These are phyloP conservation scores for Glycine latifolia DNA, from an alignment of 306 rosid genomes.

Conservation along the genomic window DNA sequence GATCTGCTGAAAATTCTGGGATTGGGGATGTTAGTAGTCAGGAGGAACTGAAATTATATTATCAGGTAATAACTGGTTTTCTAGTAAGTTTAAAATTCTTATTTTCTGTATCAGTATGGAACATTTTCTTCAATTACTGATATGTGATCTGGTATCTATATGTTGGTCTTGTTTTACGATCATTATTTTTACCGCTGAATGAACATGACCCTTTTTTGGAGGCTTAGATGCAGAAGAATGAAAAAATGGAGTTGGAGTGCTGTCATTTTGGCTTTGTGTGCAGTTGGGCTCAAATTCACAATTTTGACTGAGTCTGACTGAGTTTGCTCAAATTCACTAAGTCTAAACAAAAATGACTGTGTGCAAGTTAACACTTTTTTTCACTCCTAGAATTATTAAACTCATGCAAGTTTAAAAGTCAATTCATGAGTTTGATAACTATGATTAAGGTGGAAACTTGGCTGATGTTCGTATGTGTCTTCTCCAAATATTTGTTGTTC, in stretches of 20 bases:
- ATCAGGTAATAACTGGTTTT: constrained; percentile 62
- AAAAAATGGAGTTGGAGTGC: too few relatives aligned
- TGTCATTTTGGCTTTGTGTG: background rate
- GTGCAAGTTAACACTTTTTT: background rate
- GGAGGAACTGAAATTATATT: constrained; percentile 63
- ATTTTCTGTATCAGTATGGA: background rate
- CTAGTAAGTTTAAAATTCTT: constrained; percentile 9
- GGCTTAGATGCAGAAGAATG: too few relatives aligned
- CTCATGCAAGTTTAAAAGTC: background rate
- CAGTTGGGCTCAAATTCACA: background rate
- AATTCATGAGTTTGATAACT: background rate
- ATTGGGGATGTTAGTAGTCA: constrained; percentile 58
- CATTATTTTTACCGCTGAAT: background rate
- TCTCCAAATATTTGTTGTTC: background rate
- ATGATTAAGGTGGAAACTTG: constrained; percentile 10
- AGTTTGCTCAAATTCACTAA: background rate
- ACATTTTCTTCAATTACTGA: constrained; percentile 9
- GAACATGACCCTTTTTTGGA: background rate
- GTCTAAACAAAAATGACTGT: background rate
- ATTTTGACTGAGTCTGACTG: background rate
- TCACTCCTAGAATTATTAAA: background rate
- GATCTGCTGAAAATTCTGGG: constrained; percentile 52
- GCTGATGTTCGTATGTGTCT: constrained; percentile 11
- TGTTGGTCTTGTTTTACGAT: constrained; percentile 25
- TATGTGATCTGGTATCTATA: constrained; percentile 35